Evolutionary conservation across 148 eudicot species (phyloP), one percentile per base, ranked within the genome.

Genomic region (Spergularia bocconei): DNA sequence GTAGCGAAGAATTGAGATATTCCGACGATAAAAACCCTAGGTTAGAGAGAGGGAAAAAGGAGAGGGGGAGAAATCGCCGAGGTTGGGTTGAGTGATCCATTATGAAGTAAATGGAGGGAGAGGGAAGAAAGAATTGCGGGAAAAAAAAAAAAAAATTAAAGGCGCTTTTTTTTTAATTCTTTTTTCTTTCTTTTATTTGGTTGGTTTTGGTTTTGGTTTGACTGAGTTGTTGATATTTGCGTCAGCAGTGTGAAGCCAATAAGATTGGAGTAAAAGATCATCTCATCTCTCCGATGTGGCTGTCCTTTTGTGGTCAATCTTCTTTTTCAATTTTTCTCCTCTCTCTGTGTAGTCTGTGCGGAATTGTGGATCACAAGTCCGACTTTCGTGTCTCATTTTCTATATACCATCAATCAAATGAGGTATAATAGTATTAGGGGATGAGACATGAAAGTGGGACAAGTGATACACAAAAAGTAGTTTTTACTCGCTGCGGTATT

Each of bases 231-330:
- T 8, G 33, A 12, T 57, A 29, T 60, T 53, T 39, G 3, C 16
- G 16, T 74, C 47, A 52, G 59, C 65, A 51, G 23, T 21, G 12
- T 7, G 6, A 51, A 47, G 59, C 82, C 79, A 79, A 70, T 69
- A 17, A 39, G 25, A 68, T 68, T 59, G 57, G 14, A 2, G 15
- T 11, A 29, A 76, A 68, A 58, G 73, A 76, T 76, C 67, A 23
- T 57, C 23, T 68, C 55, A 73, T 79, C 67, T 73, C 68, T 59
- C 36, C 36, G 39, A 50, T 20, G 67, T 79, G 77, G 68, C 77
- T 21, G 21, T 0, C 59, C 48, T 44, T 44, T 6, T 44, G 48
- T 44, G 48, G 48, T 6, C 8, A 44, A 6, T 44, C 8, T 44
- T 44, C 10, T 44, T 44, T 44, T 44, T 0, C 48, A 44, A 6